These are phyloP conservation scores for Colletotrichum sansevieriae DNA, from an alignment of 2,329 filamentous ascomycete species.

Conservation along the genomic window DNA sequence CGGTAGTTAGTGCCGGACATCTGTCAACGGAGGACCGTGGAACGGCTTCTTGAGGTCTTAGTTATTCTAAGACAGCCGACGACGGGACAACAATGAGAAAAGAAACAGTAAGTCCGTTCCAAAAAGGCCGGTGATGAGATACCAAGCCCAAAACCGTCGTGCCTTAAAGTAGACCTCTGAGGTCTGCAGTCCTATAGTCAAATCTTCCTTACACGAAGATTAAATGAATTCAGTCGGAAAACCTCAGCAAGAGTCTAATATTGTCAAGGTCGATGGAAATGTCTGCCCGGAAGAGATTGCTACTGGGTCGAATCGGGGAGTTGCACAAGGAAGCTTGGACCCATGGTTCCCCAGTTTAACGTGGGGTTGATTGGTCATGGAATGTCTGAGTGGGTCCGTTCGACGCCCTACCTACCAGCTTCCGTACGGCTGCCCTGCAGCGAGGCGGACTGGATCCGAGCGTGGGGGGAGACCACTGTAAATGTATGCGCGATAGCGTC, in stretches of 20 bases:
- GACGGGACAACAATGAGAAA: no score
- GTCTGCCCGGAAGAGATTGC: slow-evolving; percentile 9
- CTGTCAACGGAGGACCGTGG: no score
- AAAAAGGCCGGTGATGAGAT: no score
- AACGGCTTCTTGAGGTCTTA: no score
- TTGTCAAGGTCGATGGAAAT: background rate
- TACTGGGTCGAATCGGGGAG: slow-evolving; percentile 6
- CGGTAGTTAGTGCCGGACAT: no score
- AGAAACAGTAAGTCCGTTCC: no score
- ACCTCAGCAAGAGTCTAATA: background rate
- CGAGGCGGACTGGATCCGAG: slow-evolving; percentile 28
- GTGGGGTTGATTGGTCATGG: slow-evolving; percentile 10
- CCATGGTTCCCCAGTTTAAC: slow-evolving; percentile 14
- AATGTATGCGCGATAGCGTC: slow-evolving; percentile 38
- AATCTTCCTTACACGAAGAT: background rate
- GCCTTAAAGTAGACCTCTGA: no score
- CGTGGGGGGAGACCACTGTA: slow-evolving; percentile 30
- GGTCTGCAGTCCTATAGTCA: no score
- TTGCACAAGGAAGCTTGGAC: slow-evolving; percentile 26
- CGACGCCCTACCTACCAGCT: slow-evolving; percentile 17
- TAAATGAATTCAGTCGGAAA: no score
- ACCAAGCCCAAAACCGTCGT: no score
- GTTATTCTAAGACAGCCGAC: no score
- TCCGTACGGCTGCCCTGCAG: slow-evolving; percentile 27
- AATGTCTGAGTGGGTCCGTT: background rate